Evolutionary conservation across 2,329 filamentous ascomycete genomes (phyloP).

Genomic region (Penicillium sp.): DNA sequence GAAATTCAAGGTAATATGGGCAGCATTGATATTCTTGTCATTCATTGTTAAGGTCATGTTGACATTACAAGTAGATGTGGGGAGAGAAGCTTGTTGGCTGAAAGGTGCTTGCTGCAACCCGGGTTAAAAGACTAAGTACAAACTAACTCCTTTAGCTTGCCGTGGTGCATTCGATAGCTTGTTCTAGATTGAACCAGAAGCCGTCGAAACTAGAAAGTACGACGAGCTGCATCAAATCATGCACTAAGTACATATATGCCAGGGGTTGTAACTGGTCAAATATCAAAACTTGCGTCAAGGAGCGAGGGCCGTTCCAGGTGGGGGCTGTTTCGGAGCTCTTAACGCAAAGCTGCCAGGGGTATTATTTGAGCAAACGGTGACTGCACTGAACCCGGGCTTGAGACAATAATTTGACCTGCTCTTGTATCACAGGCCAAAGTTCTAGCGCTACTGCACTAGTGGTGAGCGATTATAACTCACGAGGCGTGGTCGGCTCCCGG

Average conservation of each 20-base stretch:
- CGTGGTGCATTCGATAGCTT: background rate
- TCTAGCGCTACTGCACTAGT: background rate
- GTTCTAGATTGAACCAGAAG: background rate
- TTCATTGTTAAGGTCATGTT: background rate
- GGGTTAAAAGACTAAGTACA: background rate
- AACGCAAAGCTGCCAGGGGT: background rate
- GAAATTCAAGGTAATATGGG: background rate
- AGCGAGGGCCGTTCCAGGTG: background rate
- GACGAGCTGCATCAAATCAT: background rate
- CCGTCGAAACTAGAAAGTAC: background rate
- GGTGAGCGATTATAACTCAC: background rate
- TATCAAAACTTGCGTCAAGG: background rate
- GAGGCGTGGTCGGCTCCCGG: background rate
- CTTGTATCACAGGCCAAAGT: background rate
- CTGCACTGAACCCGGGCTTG: background rate
- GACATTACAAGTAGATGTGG: background rate
- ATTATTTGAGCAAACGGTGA: background rate
- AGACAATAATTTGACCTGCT: background rate
- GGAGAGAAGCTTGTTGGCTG: background rate
- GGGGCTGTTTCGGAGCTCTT: background rate
- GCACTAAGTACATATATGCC: background rate
- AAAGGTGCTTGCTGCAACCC: background rate
- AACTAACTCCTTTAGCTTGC: background rate
- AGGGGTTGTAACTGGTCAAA: background rate
- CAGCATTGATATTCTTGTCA: background rate